Evolutionary conservation across 148 eudicot genomes (phyloP).

Genomic region (Persicaria tinctoria): DNA sequence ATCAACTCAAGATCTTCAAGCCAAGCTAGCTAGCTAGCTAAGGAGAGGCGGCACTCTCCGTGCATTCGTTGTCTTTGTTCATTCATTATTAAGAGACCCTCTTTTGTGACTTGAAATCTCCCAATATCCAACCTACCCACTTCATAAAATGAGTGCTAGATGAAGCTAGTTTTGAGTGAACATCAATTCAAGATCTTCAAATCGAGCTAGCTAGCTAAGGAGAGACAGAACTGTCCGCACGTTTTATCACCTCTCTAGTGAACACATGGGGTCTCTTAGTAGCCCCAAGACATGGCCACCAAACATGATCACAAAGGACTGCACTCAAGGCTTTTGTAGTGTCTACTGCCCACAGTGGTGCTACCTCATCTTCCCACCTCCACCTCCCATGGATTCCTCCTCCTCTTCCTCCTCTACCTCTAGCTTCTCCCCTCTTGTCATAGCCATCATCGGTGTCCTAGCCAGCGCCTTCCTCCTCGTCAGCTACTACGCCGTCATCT

Average conservation of each 20-base stretch:
- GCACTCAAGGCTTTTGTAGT: constrained; percentile 60
- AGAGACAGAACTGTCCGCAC: no score
- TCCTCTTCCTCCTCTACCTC: constrained; percentile 24
- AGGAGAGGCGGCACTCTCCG: no score
- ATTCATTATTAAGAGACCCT: neutral
- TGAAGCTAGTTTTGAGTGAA: neutral
- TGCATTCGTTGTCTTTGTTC: no score
- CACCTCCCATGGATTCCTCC: constrained; percentile 41
- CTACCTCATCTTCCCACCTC: constrained; percentile 51
- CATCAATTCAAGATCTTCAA: neutral
- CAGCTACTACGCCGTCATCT: constrained; percentile 65
- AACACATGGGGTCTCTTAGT: constrained; percentile 29
- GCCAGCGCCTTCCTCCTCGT: constrained; percentile 75
- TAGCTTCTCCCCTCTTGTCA: constrained; percentile 71
- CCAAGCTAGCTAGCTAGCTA: neutral
- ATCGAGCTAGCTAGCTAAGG: neutral
- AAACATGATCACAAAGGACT: constrained; percentile 52
- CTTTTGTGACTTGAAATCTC: neutral
- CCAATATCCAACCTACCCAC: neutral
- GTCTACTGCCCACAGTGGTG: constrained; percentile 73
- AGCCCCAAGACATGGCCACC: constrained; percentile 57
- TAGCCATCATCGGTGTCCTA: constrained; percentile 60
- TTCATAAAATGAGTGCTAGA: constrained; percentile 1
- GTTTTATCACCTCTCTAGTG: no score
- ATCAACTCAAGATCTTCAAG: neutral